Base-by-base conservation (phyloP, 176 grass and related monocot genomes). In the Guadua angustifolia region DNA sequence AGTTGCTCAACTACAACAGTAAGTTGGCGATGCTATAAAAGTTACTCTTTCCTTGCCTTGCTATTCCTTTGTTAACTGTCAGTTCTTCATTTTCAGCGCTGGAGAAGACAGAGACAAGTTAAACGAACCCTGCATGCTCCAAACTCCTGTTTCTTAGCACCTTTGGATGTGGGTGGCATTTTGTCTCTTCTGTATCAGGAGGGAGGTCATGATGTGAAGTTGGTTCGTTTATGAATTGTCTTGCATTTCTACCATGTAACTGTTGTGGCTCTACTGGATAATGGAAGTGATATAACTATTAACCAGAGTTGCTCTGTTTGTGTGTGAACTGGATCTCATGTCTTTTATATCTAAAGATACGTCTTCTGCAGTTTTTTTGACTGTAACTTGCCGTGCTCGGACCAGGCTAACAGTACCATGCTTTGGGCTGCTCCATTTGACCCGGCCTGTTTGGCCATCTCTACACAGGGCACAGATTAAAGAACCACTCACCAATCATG, bases 1-100 rank as follows among this genome's bases (percentile, higher is more conserved):
- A 98, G 82, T 82, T 98, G 77, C 92, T 98, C 32, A 98, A 95
- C 82, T 98, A 98, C 86, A 98, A 95, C 75, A 93, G 95, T 98
- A 93, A 91, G 88, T 74, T 69, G 26, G 55, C 46, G 39, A 7
- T 85, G 17, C 26, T 74, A 42, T 79, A 29, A 39, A 33, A 62
- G 53, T 59, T 85, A 47, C 1, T 22, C 9, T 68, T 68, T 81
- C 52, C 70, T 44, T 81, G 46, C 73, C 26, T 70, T 55, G 15
- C 7, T 67, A 26, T 79, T 83, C 43, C 64, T 40, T 74, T 72
- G 35, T 56, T 58, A 69, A 64, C 46, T 29, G 73, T 43, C 39
- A 51, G 35, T 55, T 39, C 45, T 69, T 89, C n/a, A 59, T 72
- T 92, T 82, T 82, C 92, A 94, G 92, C 92, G 0, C 78, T 94